Percentiles rank a stretch among this genome's conserved stretches.
These are phyloP conservation scores for Lachnellula occidentalis DNA, from an alignment of 2,329 filamentous ascomycete species.

Conservation along the genomic window DNA sequence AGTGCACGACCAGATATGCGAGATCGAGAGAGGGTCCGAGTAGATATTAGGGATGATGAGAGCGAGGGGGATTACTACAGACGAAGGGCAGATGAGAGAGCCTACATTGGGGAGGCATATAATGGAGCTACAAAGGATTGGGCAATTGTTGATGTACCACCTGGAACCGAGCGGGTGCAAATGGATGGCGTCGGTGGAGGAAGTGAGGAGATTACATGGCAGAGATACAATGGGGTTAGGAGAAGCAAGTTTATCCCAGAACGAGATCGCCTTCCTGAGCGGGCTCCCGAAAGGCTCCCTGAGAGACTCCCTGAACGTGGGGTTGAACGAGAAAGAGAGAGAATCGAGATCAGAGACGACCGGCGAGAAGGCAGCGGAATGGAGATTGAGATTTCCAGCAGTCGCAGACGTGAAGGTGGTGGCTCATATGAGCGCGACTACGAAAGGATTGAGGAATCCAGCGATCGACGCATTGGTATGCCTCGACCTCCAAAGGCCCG, in stretches of 20 bases:
- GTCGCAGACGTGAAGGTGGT: constrained; percentile 8
- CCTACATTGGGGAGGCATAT: constrained; percentile 66
- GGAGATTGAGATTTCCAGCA: constrained; percentile 27
- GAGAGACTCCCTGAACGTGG: neutral
- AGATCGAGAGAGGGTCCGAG: neutral
- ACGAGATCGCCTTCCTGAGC: constrained; percentile 40
- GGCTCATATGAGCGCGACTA: constrained; percentile 29
- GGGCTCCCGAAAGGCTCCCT: neutral
- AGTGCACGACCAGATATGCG: constrained; percentile 21
- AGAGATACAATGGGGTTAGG: constrained; percentile 72
- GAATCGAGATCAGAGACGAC: constrained; percentile 22
- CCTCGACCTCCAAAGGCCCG: constrained; percentile 23
- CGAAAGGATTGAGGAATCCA: constrained; percentile 47
- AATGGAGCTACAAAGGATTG: constrained; percentile 71
- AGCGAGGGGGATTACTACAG: constrained; percentile 57
- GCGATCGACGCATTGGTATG: constrained; percentile 41
- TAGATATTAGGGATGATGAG: constrained; percentile 31
- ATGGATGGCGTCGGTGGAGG: constrained; percentile 75
- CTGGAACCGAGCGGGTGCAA: constrained; percentile 73
- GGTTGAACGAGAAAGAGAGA: constrained; percentile 12
- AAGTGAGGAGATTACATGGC: constrained; percentile 72
- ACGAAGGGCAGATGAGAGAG: constrained; percentile 63
- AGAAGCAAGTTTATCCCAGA: constrained; percentile 70
- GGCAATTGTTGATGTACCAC: constrained; percentile 78
- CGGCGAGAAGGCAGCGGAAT: constrained; percentile 19